phyloP scores from a whole-genome alignment of 2,329 filamentous ascomycete species.

The Trichothecium sympodiale region DNA sequence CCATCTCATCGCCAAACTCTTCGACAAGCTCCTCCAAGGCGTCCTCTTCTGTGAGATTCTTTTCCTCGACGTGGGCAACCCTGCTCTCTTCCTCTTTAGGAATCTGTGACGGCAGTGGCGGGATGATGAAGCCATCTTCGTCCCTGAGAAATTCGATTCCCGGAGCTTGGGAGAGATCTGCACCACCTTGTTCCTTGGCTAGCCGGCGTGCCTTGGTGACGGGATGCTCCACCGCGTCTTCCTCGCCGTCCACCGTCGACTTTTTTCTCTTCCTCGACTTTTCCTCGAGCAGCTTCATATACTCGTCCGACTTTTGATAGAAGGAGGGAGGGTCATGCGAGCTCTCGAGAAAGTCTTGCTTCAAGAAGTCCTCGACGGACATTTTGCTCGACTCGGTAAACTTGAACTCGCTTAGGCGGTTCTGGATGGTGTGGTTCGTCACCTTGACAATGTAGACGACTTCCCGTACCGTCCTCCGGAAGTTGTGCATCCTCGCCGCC shows the following conservation, averaged over 20 bases:
- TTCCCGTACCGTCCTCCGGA: constrained; percentile 80
- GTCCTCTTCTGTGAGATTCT: constrained; percentile 11
- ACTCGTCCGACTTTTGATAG: constrained; percentile 53
- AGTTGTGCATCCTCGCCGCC: constrained; percentile 97
- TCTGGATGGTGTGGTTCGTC: constrained; percentile 83
- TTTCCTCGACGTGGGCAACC: constrained; percentile 7
- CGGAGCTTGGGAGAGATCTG: constrained; percentile 21
- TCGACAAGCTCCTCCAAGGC: constrained; percentile 29
- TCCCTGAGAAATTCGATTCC: constrained; percentile 38
- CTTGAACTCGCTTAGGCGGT: constrained; percentile 85
- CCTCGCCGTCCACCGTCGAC: constrained; percentile 20
- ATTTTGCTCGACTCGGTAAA: constrained; percentile 73
- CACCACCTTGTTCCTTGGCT: constrained; percentile 12
- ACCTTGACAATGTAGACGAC: constrained; percentile 98
- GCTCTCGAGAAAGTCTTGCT: constrained; percentile 60
- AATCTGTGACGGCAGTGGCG: constrained; percentile 33
- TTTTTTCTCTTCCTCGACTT: constrained; percentile 36
- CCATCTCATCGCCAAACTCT: constrained; percentile 31
- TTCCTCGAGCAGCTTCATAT: constrained; percentile 39
- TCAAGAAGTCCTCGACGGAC: constrained; percentile 77
- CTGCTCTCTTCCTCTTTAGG: constrained; percentile 16
- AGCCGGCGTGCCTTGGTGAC: not conserved
- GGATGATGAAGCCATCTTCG: constrained; percentile 59
- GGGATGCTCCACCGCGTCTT: constrained; percentile 9
- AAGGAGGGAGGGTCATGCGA: constrained; percentile 75